Conservation (phyloP, 371 early-diverging fungal species). For the Mortierella sp. region DNA sequence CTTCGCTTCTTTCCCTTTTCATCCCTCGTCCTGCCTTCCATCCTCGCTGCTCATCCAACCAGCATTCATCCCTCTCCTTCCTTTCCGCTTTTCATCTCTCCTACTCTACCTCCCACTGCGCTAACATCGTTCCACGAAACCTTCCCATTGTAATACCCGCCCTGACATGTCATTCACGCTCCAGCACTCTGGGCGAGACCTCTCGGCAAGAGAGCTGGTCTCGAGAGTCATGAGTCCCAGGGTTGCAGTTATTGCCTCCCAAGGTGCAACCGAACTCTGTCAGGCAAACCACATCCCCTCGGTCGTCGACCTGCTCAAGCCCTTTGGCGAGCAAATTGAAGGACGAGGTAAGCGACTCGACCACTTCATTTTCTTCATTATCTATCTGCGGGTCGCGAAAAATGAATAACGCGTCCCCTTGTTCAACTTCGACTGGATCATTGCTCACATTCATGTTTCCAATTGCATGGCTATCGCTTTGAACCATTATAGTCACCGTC, state of each 20-base stretch:
- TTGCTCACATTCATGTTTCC: not conserved
- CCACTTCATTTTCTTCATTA: constrained; percentile 3
- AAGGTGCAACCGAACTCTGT: constrained; percentile 80
- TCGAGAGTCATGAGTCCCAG: constrained; percentile 78
- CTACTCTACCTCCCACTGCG: not conserved
- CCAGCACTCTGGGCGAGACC: constrained; percentile 35
- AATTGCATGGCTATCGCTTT: not conserved
- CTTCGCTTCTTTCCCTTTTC: not conserved
- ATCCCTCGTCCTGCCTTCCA: not conserved
- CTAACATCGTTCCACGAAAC: constrained; percentile 15
- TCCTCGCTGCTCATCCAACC: not conserved
- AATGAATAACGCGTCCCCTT: not conserved
- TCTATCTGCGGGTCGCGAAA: constrained; percentile 6
- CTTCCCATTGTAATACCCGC: not conserved
- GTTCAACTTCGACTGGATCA: constrained; percentile 7
- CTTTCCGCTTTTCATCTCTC: not conserved
- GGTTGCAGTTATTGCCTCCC: constrained; percentile 81
- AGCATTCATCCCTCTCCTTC: not conserved
- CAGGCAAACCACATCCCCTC: constrained; percentile 76
- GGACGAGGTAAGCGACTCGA: constrained; percentile 69
- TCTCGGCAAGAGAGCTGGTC: constrained; percentile 68
- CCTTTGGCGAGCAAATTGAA: constrained; percentile 86
- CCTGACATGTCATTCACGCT: constrained; percentile 16
- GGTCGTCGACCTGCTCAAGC: constrained; percentile 82
- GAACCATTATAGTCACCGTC: constrained; percentile 66